Evolutionary conservation across 352 stramenopile species (phyloP), one percentile per base, ranked within the genome.

Genomic region (Peronospora farinosa): DNA sequence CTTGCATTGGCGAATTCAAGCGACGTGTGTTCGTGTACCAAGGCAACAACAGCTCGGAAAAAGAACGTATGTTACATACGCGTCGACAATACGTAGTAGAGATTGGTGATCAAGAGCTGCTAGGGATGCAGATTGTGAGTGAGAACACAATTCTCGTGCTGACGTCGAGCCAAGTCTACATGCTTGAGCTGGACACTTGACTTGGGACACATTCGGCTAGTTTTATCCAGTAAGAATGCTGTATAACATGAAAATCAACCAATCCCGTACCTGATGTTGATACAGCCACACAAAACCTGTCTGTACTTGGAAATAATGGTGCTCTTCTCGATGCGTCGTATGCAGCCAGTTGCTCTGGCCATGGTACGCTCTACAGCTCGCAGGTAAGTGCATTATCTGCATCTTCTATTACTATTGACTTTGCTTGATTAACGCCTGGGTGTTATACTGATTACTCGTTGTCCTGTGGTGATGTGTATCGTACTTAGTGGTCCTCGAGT

Each of bases 21-120:
- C 74, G 79, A 31, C 83, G 78, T 7, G 45, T 91, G 30, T 91
- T 86, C 42, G 57, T 91, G 49, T 93, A 91, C 49, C 65, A 81
- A 38, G 67, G 74, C 32, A 67, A 51, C 32, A 67, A 51, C 7
- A 44, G 33, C 5, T 53, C 47, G 0, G 63, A 64, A 8, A 54
- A 68, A 12, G 68, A 77, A 7, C 30, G 32, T 19, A 33, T 71
- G 27, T 37, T 43, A 7, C 77, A 91, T 54, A 82, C 64, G 19
- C 69, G 71, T 33, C 74, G 72, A 36, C 80, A 91, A 51, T 60
- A 86, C 54, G 71, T 91, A 8, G 45, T 91, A 33, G 80, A 91
- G 48, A 54, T 91, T 11, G 75, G 73, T 7, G 67, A 85, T 38
- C 65, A 84, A 61, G 69, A 76, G 47, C 41, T 91, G 12, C 54